Evolutionary conservation across 2,329 filamentous ascomycete species (phyloP), one percentile per base, ranked within the genome.

Genomic region (Curvularia sp.): DNA sequence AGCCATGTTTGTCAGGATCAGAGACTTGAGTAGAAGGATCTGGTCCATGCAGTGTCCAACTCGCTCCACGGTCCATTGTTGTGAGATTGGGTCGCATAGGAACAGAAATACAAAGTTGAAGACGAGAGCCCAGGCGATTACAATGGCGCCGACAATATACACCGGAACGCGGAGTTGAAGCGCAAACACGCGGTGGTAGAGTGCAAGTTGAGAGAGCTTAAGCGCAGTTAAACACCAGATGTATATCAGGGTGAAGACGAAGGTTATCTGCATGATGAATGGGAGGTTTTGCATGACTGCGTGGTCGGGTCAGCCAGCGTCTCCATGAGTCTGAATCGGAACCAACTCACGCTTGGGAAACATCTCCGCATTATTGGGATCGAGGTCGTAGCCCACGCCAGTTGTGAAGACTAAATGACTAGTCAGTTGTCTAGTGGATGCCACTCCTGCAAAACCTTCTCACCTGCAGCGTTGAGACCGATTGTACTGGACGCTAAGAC

Each of bases 61-160:
- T 36, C 64, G 64, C 21, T 61, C 32, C 12, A 67, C 38, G 3
- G 64, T 67, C 66, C 66, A 68, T 42, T 68, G 66, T n/a, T 68
- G 64, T 18, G 64, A 38, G 36, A 68, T 66, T 10, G 64, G 66
- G n/a, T 68, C 63, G 55, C 66, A 68, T 15, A 68, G 57, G 39
- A 68, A 68, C 15, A 68, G 54, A 46, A 67, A 67, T 27, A 68
- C 25, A 21, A 68, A 68, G 45, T 68, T 68, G 55, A 68, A 68
- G 36, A 63, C 42, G 21, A 68, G n/a, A 12, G 63, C 66, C 64
- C 66, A 68, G 13, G 60, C 34, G 9, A 67, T 18, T 21, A 68
- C 60, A 18, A 68, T 60, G 7, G 43, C 55, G 7, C 57, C 55
- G 15, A 65, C 54, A 3, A 63, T 56, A 15, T 67, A 68, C 10